Evolutionary conservation across 2,329 filamentous ascomycete genomes (phyloP), one percentile per base, ranked within the genome.

Genomic region (Capronia americana): DNA sequence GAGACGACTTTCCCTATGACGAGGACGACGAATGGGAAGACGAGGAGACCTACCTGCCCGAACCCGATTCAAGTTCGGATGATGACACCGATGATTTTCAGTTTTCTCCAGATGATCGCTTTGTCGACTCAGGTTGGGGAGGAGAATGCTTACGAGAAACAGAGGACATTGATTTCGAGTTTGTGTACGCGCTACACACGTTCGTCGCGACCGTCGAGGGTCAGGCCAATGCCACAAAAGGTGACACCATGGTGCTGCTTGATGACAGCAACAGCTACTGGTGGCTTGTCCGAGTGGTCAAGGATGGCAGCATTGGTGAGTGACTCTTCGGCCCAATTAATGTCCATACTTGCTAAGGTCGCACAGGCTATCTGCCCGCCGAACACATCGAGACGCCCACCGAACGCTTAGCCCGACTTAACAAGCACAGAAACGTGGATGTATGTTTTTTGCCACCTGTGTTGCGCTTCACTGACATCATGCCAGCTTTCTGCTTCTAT

Each of bases 81-180:
- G 88, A 90, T 87, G 88, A 89, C 82, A 83, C 83, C 75, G 83
- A 87, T 77, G 83, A 86, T 75, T 78, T 84, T 83, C 83, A 79
- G 75, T 80, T 84, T 78, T 79, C 81, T 79, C 77, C 83, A 77
- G 84, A 91, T 75, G 76, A 84, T 66, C 84, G 84, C 79, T 90
- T 87, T 79, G 79, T 90, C 83, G 88, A 91, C 77, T 88, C 86
- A 73, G 89, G 88, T 66, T 93, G 89, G 89, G 88, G 85, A 78
- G 86, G 86, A 81, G 87, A 91, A 83, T 90, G 89, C 92, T 97
- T 93, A 97, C 91, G 87, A 85, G 85, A 90, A 80, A 79, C 84
- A 98, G 95, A 99, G 87, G 95, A 99, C 76, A 99, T 99, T 80
- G 95, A 99, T 85, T 98, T 99, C 83, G 94, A 98, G 78, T 98